Evolutionary conservation across 2,329 filamentous ascomycete species (phyloP).

Genomic region (Arthrobotrys conoides): DNA sequence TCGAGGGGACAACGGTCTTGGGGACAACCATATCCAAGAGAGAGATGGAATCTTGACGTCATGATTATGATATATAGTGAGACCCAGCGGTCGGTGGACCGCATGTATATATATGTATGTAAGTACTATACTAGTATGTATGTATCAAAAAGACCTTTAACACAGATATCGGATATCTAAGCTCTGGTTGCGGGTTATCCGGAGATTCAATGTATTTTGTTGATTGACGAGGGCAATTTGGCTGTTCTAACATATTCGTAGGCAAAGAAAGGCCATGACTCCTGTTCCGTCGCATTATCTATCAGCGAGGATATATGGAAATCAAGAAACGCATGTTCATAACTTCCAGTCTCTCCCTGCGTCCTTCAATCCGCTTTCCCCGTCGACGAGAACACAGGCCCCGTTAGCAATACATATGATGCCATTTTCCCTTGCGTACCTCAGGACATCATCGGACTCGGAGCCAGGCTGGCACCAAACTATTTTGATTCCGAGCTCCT

Average conservation of each 20-base stretch:
- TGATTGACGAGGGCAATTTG: constrained; percentile 38
- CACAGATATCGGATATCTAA: not conserved
- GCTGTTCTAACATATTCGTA: constrained; percentile 51
- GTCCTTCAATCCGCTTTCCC: constrained; percentile 75
- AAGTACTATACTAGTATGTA: constrained; percentile 1
- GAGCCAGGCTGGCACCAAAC: constrained; percentile 94
- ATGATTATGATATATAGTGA: not conserved
- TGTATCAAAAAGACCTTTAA: not conserved
- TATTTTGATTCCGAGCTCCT: constrained; percentile 78
- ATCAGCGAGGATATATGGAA: constrained; percentile 62
- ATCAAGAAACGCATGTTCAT: constrained; percentile 66
- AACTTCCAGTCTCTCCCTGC: constrained; percentile 71
- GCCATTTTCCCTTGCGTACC: constrained; percentile 75
- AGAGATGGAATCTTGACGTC: not conserved
- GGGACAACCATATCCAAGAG: not conserved
- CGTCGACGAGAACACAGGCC: constrained; percentile 90
- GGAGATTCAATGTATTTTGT: constrained; percentile 8
- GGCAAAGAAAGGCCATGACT: constrained; percentile 49
- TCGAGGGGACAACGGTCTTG: not conserved
- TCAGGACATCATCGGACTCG: constrained; percentile 81
- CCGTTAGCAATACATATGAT: constrained; percentile 74
- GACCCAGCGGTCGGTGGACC: not conserved
- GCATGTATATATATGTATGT: constrained; percentile 50
- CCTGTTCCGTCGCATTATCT: constrained; percentile 27
- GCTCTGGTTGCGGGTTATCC: too few species aligned